Evolutionary conservation across 805 yeast genomes (phyloP).

Genomic region (Candida ipomoeae): DNA sequence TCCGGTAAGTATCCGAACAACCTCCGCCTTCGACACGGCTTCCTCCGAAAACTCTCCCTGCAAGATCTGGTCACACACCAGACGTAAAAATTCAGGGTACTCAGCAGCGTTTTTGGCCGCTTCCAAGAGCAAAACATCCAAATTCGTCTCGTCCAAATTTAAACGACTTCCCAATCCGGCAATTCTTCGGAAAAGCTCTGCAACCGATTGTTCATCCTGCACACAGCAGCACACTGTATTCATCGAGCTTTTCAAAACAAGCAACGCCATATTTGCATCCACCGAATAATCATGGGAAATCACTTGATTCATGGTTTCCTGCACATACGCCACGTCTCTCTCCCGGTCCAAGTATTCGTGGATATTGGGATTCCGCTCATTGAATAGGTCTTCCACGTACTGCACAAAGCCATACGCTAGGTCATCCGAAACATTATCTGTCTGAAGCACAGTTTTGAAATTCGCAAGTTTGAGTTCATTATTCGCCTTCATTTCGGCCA

Average conservation of each 20-base stretch:
- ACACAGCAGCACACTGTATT: conserved; percentile 9
- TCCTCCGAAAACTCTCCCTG: not conserved
- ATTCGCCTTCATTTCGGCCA: conserved; percentile 10
- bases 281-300: not conserved
- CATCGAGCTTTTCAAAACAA: conserved; percentile 25
- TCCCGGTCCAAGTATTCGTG: conserved; percentile 36
- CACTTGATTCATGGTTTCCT: not conserved
- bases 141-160: not conserved
- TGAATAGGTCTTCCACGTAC: conserved; percentile 28
- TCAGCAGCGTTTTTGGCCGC: not conserved
- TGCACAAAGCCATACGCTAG: conserved; percentile 20
- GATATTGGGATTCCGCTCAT: conserved; percentile 24
- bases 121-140: not conserved
- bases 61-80: not conserved
- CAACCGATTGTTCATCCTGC: conserved; percentile 7
- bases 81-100: not conserved
- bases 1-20: not conserved
- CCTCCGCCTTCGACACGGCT: not conserved
- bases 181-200: not conserved
- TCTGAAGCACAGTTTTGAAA: conserved; percentile 15
- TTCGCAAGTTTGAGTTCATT: conserved; percentile 12
- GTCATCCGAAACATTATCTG: conserved; percentile 17
- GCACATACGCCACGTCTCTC: conserved; percentile 19
- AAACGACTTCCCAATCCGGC: not conserved
- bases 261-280: conserved; percentile 14